Evolutionary conservation across 306 rosid species (phyloP), one percentile per base, ranked within the genome.

Genomic region (Carpinus fangiana): DNA sequence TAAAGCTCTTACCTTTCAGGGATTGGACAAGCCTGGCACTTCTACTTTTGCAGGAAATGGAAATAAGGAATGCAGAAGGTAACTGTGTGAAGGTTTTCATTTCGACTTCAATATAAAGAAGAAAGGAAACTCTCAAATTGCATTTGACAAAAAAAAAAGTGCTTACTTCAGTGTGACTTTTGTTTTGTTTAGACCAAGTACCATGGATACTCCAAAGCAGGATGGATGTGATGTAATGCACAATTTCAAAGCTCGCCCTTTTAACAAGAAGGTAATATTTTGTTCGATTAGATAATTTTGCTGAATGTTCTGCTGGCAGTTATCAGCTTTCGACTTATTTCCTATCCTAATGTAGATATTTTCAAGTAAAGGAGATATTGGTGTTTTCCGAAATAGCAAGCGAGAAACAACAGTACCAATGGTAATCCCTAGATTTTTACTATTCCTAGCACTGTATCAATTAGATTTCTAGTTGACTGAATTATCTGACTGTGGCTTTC

Each of bases 291-390:
- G 7, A 55, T 45, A 41, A 55, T 74, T 51, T 68, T 18, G 52
- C 36, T 65, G 8, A 46, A 50, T 46, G 23, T 73, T 10, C 4
- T 53, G 71, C 61, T 38, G 14, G 76, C 23, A 10, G 57, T n/a
- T 73, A 48, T 43, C 12, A 74, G 57, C 47, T 71, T 46, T 82
- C 31, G 57, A 38, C 38, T 62, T 70, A 61, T 71, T 54, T 79
- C 75, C 51, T 68, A 41, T 53, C 59, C 47, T 53, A 43, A 26
- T 88, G 89, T 93, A 96, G 97, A 91, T 95, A 80, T 86, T 93
- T 85, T 81, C 96, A 72, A 88, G 97, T 85, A 96, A 90, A 78
- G 96, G 98, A 36, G 97, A 91, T 77, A 89, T 96, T 46, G 98
- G 96, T 80, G 89, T 92, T 81, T 91, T 85, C 87, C 83, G 96